Conservation (phyloP, 2,329 filamentous ascomycete genomes). For the Emergomyces orientalis region DNA sequence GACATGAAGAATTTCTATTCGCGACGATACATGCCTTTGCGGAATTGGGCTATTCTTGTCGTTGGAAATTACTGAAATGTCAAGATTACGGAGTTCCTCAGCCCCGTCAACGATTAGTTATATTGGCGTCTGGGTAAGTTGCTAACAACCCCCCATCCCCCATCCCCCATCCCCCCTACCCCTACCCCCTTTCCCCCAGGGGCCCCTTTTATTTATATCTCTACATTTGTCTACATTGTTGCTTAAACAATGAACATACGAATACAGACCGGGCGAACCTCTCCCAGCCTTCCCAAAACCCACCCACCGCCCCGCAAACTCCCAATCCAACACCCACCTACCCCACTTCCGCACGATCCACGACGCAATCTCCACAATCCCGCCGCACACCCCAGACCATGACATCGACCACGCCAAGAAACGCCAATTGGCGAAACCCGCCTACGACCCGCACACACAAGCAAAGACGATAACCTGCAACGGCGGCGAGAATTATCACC, state of each 20-base stretch:
- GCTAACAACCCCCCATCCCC: not conserved
- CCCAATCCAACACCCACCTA: conserved; percentile 16
- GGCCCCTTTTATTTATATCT: not conserved
- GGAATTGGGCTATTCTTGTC: conserved; percentile 55
- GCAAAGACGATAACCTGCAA: conserved; percentile 54
- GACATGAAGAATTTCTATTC: conserved; percentile 49
- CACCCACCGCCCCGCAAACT: conserved; percentile 42
- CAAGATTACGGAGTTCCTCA: conserved; percentile 45
- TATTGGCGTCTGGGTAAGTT: conserved; percentile 46
- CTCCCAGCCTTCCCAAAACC: conserved; percentile 56
- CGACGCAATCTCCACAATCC: conserved; percentile 35
- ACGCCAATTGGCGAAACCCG: conserved; percentile 21
- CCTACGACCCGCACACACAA: conserved; percentile 44
- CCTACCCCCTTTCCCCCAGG: no score
- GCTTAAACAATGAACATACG: not conserved
- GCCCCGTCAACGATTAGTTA: conserved; percentile 39
- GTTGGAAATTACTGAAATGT: conserved; percentile 54
- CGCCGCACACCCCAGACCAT: conserved; percentile 35
- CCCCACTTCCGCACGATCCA: conserved; percentile 34
- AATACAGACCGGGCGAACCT: conserved; percentile 55
- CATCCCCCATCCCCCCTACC: no score
- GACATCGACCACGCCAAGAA: conserved; percentile 24
- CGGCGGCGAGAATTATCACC: conserved; percentile 57
- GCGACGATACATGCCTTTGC: conserved; percentile 56
- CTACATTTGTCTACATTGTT: not conserved